phyloP scores from a whole-genome alignment of 2,329 filamentous ascomycete genomes.

The Pseudodiploospora longispora region DNA sequence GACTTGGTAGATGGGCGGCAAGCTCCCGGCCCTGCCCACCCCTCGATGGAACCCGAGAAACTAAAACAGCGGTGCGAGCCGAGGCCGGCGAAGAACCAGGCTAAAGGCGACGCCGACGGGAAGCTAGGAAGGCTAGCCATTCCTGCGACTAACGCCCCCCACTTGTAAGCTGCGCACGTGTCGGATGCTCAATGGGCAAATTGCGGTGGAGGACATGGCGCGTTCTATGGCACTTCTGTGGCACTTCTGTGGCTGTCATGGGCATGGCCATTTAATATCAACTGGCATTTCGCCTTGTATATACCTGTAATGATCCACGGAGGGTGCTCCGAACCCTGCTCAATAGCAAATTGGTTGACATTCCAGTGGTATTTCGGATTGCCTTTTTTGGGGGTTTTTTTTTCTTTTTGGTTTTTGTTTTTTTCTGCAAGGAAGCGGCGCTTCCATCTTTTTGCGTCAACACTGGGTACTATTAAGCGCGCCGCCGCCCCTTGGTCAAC shows the following conservation, averaged over 20 bases:
- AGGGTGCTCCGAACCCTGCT: no score
- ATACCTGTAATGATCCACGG: no score
- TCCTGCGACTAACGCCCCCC: slow-evolving; percentile 14
- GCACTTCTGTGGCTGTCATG: not conserved
- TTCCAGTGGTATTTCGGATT: no score
- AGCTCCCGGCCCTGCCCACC: slow-evolving; percentile 15
- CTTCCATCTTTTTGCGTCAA: no score
- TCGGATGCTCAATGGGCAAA: slow-evolving; percentile 25
- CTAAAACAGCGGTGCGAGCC: slow-evolving; percentile 29
- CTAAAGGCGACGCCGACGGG: slow-evolving; percentile 22
- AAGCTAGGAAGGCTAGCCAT: slow-evolving; percentile 14
- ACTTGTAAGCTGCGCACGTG: slow-evolving; percentile 23
- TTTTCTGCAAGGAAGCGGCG: no score
- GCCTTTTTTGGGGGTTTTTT: no score
- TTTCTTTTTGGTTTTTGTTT: no score
- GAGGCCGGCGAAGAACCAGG: slow-evolving; percentile 25
- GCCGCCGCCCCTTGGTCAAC: no score
- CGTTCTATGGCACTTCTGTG: not conserved
- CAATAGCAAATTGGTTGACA: no score
- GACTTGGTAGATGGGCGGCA: slow-evolving; percentile 13
- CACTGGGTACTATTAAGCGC: no score
- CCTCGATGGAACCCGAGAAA: slow-evolving; percentile 11
- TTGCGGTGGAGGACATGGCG: slow-evolving; percentile 7
- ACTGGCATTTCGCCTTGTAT: no score
- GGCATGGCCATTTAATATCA: not conserved